These are phyloP conservation scores for Ichthyophonus hoferi DNA, from an alignment of 208 protist species.

Conservation along the genomic window DNA sequence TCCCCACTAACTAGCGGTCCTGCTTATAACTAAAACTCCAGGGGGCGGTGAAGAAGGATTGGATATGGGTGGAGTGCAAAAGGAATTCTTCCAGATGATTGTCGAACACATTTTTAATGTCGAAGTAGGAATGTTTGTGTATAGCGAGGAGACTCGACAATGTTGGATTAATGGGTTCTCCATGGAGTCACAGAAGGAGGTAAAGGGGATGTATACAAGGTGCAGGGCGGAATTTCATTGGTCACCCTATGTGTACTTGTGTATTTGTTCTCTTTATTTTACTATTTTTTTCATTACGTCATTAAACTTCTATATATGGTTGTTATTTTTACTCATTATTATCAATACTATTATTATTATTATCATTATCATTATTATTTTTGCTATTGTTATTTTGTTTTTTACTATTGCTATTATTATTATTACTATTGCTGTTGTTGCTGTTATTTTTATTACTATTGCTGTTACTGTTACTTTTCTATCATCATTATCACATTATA, in stretches of 20 bases:
- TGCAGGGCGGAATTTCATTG: too few relatives aligned
- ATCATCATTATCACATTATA: too few relatives aligned
- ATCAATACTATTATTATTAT: neutral
- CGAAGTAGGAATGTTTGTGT: slow-evolving; percentile 78
- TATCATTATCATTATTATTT: too few relatives aligned
- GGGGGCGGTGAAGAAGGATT: slow-evolving; percentile 71
- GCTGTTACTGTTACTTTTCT: too few relatives aligned
- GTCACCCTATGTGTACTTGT: too few relatives aligned
- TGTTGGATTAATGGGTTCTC: slow-evolving; percentile 74
- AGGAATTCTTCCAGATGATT: slow-evolving; percentile 91
- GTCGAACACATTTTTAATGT: slow-evolving; percentile 76
- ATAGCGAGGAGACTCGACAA: slow-evolving; percentile 58
- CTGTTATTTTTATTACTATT: too few relatives aligned
- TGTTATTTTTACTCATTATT: neutral
- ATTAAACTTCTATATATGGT: neutral
- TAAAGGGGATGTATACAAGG: too few relatives aligned
- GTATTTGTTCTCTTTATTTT: too few relatives aligned
- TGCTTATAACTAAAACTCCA: neutral
- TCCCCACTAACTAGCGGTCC: too few relatives aligned
- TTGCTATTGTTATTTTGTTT: too few relatives aligned
- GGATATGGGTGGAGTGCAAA: slow-evolving; percentile 86
- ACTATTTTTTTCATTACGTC: neutral
- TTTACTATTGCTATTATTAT: too few relatives aligned
- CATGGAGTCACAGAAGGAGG: slow-evolving; percentile 31
- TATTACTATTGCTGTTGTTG: too few relatives aligned